Conservation (phyloP, 1,139 yeast species). For the Pichia sp. region DNA sequence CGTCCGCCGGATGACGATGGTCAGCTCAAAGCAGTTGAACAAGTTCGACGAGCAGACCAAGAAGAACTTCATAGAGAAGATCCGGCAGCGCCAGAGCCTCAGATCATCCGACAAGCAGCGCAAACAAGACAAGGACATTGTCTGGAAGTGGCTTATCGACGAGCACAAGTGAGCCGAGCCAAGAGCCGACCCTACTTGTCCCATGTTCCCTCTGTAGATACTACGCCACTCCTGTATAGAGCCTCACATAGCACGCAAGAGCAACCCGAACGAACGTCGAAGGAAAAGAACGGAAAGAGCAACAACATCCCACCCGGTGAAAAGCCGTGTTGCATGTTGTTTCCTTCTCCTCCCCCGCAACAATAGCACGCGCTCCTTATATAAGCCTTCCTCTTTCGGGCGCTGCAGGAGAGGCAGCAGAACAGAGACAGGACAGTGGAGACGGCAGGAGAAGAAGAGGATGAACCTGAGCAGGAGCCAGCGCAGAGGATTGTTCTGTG, state of each 20-base stretch:
- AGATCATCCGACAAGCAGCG: conserved; percentile 2
- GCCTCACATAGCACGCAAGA: background rate
- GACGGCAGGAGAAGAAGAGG: background rate
- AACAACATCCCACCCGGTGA: background rate
- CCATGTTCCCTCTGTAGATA: too few species aligned
- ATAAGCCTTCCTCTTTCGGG: background rate
- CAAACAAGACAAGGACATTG: conserved; percentile 49
- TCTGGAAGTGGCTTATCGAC: conserved; percentile 73
- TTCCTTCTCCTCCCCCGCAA: background rate
- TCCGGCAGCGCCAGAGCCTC: conserved; percentile 4
- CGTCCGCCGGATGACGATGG: conserved; percentile 51
- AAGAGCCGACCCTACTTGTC: too few species aligned
- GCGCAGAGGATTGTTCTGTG: background rate
- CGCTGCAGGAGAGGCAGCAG: background rate
- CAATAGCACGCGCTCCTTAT: background rate
- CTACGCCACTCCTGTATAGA: background rate
- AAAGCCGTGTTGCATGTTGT: background rate
- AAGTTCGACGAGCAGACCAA: conserved; percentile 24
- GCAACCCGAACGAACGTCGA: too few species aligned
- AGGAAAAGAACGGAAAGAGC: background rate
- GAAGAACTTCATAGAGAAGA: conserved; percentile 12
- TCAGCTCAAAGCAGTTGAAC: conserved; percentile 24
- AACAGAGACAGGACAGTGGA: background rate
- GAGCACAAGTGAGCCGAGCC: conserved; percentile 30
- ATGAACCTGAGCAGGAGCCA: background rate